Base-by-base conservation (phyloP, 139 green algal genomes). In the Spirogloea muscicola region DNA sequence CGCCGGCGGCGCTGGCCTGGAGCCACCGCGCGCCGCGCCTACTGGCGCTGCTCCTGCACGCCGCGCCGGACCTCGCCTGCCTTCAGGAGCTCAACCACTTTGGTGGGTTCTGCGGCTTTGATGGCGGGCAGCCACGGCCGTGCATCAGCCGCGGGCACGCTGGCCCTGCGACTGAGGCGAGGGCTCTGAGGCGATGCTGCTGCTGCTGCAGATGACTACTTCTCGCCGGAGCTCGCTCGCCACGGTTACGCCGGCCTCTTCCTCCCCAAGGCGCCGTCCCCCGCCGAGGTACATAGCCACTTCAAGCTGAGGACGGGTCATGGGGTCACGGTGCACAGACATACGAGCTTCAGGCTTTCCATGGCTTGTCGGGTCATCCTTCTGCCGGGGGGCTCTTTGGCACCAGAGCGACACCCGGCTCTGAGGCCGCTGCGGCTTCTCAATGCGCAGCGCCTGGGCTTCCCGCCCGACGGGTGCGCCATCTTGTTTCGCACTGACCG, bases 11-110 rank as follows among this genome's bases (percentile, higher is more conserved):
- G n/a, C 33, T 77, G 3, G 58, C 58, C 4, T 81, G 73, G 73
- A 25, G 49, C 4, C 5, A 3, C 18, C 7, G 73, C 5, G 73
- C 21, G 3, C 72, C 72, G 16, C 74, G 43, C 43, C 13, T 81
- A 4, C 38, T 81, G 5, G n/a, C n/a, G 5, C 21, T 27, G 27
- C 6, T 81, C 13, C 39, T 80, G 9, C 18, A 3, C 3, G 7
- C 73, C 25, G 40, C 33, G 4, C 5, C 73, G 5, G 73, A 81
- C 52, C 13, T 81, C 46, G 25, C 84, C 16, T 81, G 73, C 74
- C 34, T 81, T 34, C 73, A 81, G 46, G 73, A 81, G 74, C n/a
- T 81, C 27, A 81, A 81, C 49, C 73, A 83, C 37, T 81, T 46
- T 5, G 62, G 67, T 76, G 5, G 6, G 52, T 7, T 6, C 40